These are phyloP conservation scores for Schwanniomyces occidentalis DNA, from an alignment of 805 yeast genomes.

Conservation along the genomic window DNA sequence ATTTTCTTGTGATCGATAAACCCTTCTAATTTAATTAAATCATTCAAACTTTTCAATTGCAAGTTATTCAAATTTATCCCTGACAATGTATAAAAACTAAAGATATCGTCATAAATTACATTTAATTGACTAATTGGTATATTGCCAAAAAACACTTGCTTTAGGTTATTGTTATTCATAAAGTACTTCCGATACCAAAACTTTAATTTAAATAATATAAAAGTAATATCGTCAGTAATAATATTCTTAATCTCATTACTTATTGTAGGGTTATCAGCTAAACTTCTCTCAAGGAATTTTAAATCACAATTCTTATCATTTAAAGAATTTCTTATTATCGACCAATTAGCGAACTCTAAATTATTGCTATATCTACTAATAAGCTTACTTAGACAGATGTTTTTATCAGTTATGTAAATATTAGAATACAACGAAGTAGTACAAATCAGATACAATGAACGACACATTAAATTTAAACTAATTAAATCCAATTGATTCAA, in stretches of 20 bases:
- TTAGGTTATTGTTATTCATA: background rate
- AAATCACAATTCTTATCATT: background rate
- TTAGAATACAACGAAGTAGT: constrained; percentile 6
- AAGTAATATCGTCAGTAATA: constrained; percentile 11
- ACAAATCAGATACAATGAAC: constrained; percentile 3
- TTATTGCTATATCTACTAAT: background rate
- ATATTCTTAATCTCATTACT: constrained; percentile 4
- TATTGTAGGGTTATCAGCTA: constrained; percentile 3
- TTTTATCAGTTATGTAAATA: constrained; percentile 10
- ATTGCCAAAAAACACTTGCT: constrained; percentile 9
- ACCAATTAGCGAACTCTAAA: constrained; percentile 5
- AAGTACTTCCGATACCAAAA: constrained; percentile 11
- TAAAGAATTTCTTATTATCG: constrained; percentile 6
- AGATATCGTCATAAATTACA: constrained; percentile 10
- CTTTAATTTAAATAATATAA: constrained; percentile 12
- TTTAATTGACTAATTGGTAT: constrained; percentile 11
- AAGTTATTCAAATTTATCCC: constrained; percentile 5
- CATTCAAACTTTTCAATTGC: constrained; percentile 9
- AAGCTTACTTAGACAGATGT: background rate
- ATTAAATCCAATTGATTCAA: constrained; percentile 7
- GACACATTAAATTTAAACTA: constrained; percentile 8
- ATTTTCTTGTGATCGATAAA: background rate
- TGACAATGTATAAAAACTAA: constrained; percentile 5
- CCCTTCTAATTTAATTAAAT: constrained; percentile 5
- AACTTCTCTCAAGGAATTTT: constrained; percentile 9